These are phyloP conservation scores for Dioscorea alata DNA, from an alignment of 106 monocot genomes.

Conservation along the genomic window DNA sequence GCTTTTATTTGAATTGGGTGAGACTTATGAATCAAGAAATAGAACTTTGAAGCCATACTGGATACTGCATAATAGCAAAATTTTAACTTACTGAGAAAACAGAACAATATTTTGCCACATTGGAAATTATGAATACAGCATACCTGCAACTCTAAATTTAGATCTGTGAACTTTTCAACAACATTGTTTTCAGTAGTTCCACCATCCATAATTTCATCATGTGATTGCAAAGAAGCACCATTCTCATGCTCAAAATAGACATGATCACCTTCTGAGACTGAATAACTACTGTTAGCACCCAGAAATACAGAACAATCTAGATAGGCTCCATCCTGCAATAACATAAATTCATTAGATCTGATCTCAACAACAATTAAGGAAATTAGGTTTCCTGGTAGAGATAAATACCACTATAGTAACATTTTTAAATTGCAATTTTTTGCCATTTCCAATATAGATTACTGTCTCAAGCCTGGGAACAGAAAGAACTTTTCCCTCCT, in stretches of 20 bases:
- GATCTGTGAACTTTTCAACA: slow-evolving; percentile 35
- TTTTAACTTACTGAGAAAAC: no score
- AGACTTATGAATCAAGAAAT: no score
- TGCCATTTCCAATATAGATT: slow-evolving; percentile 74
- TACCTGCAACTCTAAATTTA: slow-evolving; percentile 79
- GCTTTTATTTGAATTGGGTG: no score
- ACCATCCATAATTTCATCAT: slow-evolving; percentile 17
- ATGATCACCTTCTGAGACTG: slow-evolving; percentile 59
- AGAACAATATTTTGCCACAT: no score
- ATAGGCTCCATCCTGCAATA: slow-evolving; percentile 73
- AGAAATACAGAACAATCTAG: slow-evolving; percentile 91
- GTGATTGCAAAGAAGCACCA: slow-evolving; percentile 7
- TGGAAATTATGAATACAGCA: no score
- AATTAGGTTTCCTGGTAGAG: neutral
- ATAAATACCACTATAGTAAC: slow-evolving; percentile 68
- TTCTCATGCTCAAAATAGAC: slow-evolving; percentile 52
- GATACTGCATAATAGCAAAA: no score
- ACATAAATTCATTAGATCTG: neutral
- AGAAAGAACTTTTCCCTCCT: slow-evolving; percentile 43
- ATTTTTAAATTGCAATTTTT: slow-evolving; percentile 87
- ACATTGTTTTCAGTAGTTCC: slow-evolving; percentile 4
- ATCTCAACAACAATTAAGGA: neutral
- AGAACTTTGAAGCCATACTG: no score
- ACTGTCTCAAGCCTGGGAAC: slow-evolving; percentile 32
- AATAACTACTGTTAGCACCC: slow-evolving; percentile 85